These are phyloP conservation scores for Lichtheimia hyalospora DNA, from an alignment of 371 early-diverging fungal genomes.

Conservation along the genomic window DNA sequence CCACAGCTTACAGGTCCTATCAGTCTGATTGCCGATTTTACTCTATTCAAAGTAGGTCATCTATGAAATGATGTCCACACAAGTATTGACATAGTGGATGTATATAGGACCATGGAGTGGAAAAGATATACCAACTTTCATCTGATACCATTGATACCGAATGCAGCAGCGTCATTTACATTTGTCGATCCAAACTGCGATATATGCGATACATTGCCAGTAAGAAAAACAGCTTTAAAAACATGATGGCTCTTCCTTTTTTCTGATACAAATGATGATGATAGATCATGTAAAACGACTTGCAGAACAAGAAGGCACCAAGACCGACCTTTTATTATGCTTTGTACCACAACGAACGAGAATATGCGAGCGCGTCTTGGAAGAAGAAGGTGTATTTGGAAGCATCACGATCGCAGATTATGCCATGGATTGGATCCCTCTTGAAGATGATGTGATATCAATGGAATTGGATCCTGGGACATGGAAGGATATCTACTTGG, in stretches of 20 bases:
- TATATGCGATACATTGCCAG: conserved; percentile 86
- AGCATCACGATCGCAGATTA: conserved; percentile 85
- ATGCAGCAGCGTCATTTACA: conserved; percentile 74
- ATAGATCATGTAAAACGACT: conserved; percentile 46
- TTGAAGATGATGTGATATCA: conserved; percentile 89
- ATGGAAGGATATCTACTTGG: conserved; percentile 83
- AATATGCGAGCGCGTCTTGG: conserved; percentile 85
- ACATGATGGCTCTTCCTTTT: background rate
- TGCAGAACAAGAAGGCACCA: conserved; percentile 22
- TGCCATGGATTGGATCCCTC: conserved; percentile 87
- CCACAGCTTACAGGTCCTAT: conserved; percentile 82
- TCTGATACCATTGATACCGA: conserved; percentile 65
- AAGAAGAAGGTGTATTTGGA: conserved; percentile 89
- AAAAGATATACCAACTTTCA: conserved; percentile 86
- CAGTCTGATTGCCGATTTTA: conserved; percentile 83
- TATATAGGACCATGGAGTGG: conserved; percentile 88
- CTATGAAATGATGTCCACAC: background rate
- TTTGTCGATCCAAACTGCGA: conserved; percentile 75
- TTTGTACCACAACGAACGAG: conserved; percentile 89
- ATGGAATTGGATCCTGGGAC: conserved; percentile 77
- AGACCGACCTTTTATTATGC: conserved; percentile 68
- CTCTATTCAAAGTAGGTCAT: conserved; percentile 69
- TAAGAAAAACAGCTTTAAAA: conserved; percentile 20
- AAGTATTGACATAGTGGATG: conserved; percentile 1
- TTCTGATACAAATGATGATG: background rate